Base-by-base conservation (phyloP, 306 rosid genomes). In the Carpinus fangiana region DNA sequence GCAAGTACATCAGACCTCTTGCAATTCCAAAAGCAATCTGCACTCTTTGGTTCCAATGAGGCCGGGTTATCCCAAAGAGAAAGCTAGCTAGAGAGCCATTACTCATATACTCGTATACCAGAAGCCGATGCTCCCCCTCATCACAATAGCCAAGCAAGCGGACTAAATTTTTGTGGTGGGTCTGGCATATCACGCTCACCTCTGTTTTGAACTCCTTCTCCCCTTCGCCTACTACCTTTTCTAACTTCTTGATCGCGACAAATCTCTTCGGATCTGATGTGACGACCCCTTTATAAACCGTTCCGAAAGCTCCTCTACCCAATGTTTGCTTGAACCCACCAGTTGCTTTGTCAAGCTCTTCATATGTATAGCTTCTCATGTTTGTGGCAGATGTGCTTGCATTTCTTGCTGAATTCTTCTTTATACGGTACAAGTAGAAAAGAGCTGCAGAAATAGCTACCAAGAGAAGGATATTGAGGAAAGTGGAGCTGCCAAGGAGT, bases 211-310 rank as follows among this genome's bases (percentile, higher is more conserved):
- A 84, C 54, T 87, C 88, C 12, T 66, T 59, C 5, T 83, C 90
- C 13, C 82, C 86, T 77, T 87, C 90, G n/a, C 57, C 56, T 7
- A 79, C 75, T 18, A 67, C 17, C 31, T 73, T 75, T 0, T 85
- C 86, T 10, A 87, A 62, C 67, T 76, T 77, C 46, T 89, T 86
- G 4, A 89, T 83, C 17, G 90, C 93, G 16, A 89, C 80, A 47
- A 43, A 64, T 48, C 43, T 83, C 47, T 55, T 79, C 0, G 78
- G 36, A n/a, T 68, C 28, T 16, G 75, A 79, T 75, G 52, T 12
- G 2, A 75, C 55, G 21, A 79, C 83, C 67, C 83, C 86, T 79
- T 83, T 83, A 59, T 83, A 79, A 0, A 79, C 81, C 1, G 67
- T 80, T 66, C 83, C 81, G 20, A 70, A 83, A 75, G 78, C 71